phyloP scores from a whole-genome alignment of 1,284 basidiomycete species.

The Kalmanozyma brasiliensis region DNA sequence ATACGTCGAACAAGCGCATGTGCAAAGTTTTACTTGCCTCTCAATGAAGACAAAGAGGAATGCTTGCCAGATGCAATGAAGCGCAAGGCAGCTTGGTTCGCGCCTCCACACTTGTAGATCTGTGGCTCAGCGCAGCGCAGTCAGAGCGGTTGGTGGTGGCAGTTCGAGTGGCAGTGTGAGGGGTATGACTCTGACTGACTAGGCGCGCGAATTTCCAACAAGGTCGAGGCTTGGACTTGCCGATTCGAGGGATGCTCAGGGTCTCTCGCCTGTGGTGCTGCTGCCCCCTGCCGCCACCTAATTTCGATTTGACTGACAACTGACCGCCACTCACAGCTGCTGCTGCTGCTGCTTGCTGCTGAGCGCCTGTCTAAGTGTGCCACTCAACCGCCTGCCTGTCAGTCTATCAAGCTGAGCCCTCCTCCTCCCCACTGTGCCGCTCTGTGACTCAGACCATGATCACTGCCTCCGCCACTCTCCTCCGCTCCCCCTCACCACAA shows the following conservation, averaged over 20 bases:
- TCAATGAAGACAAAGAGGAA: too few relatives aligned
- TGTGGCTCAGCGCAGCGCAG: too few relatives aligned
- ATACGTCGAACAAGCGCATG: too few relatives aligned
- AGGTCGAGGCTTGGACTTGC: background rate
- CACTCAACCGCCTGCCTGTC: background rate
- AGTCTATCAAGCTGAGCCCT: background rate
- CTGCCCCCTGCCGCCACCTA: background rate
- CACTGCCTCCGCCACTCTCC: constrained; percentile 23
- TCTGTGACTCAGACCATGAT: constrained; percentile 8
- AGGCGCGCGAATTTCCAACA: background rate
- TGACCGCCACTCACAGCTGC: constrained; percentile 7
- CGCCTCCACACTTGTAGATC: too few relatives aligned
- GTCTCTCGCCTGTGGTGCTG: constrained; percentile 1
- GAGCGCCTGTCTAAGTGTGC: constrained; percentile 16
- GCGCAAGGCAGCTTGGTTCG: too few relatives aligned
- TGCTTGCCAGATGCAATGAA: too few relatives aligned
- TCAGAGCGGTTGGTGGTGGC: too few relatives aligned
- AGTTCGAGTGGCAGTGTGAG: too few relatives aligned
- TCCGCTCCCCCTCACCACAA: constrained; percentile 1
- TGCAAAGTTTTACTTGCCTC: too few relatives aligned
- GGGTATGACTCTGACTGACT: background rate
- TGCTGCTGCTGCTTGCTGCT: background rate
- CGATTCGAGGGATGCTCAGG: constrained; percentile 9
- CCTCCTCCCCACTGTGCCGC: background rate
- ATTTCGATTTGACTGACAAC: background rate